Conservation (phyloP, 2,329 filamentous ascomycete species). For the Aspergillus intermedius region DNA sequence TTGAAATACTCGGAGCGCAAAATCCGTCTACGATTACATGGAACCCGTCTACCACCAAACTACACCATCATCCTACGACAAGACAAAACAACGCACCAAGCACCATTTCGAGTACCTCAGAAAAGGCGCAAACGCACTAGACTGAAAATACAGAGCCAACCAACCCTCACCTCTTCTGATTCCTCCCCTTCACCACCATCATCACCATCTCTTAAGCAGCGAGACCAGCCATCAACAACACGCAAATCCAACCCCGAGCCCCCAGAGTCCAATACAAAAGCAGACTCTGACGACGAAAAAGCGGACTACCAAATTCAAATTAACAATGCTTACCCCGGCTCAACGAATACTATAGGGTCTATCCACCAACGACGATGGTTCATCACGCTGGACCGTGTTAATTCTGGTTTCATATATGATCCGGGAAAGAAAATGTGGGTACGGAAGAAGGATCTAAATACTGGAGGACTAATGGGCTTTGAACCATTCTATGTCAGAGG, state of each 20-base stretch:
- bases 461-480: conserved; percentile 34
- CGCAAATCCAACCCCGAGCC: background rate
- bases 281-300: conserved; percentile 16
- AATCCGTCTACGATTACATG: conserved; percentile 52
- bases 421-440: conserved; percentile 22
- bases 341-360: conserved; percentile 59
- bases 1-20: conserved; percentile 38
- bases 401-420: conserved; percentile 48
- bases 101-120: conserved; percentile 10
- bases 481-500: conserved; percentile 57
- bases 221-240: no score
- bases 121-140: conserved; percentile 16
- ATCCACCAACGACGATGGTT: conserved; percentile 64
- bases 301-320: conserved; percentile 50
- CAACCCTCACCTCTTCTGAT: conserved; percentile 5
- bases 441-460: conserved; percentile 14
- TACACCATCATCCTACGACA: conserved; percentile 53
- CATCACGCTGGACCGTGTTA: conserved; percentile 54
- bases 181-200: conserved; percentile 15
- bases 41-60: conserved; percentile 46
- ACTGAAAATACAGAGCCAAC: background rate
- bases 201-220: background rate
- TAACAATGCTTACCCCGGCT: conserved; percentile 62
- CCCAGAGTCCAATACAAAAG: background rate
- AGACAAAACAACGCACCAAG: conserved; percentile 17